A percentile compares a stretch with the other conserved stretches of the same genome.
phyloP scores from a whole-genome alignment of 371 early-diverging fungal species.

The Blakeslea trispora region DNA sequence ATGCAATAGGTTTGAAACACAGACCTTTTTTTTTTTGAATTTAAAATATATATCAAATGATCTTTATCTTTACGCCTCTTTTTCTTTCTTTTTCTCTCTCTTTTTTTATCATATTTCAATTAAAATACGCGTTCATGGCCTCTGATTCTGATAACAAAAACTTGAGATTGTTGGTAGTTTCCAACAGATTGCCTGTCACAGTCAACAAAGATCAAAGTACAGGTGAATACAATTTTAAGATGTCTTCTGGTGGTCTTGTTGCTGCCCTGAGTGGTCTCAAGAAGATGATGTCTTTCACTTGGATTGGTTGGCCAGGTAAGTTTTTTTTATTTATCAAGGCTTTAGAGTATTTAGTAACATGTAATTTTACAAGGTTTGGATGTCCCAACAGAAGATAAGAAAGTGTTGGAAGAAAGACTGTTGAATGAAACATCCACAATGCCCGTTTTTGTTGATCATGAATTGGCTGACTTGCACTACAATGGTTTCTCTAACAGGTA shows the following conservation, averaged over 20 bases:
- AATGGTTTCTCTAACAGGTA: slow-evolving; percentile 98
- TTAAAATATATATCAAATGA: slow-evolving; percentile 8
- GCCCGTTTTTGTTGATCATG: slow-evolving; percentile 96
- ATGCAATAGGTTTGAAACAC: slow-evolving; percentile 6
- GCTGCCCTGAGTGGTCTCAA: slow-evolving; percentile 95
- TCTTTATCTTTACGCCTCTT: slow-evolving; percentile 9
- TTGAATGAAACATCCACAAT: slow-evolving; percentile 84
- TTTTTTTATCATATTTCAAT: slow-evolving; percentile 5
- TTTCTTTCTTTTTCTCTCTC: slow-evolving; percentile 4
- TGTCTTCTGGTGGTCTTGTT: slow-evolving; percentile 97
- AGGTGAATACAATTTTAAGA: slow-evolving; percentile 71
- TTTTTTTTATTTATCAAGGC: slow-evolving; percentile 1
- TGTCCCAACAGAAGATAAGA: slow-evolving; percentile 83
- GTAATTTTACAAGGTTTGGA: slow-evolving; percentile 68
- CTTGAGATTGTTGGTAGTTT: slow-evolving; percentile 92
- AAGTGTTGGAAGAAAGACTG: slow-evolving; percentile 70
- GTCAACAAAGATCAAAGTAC: slow-evolving; percentile 72
- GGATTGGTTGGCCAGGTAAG: slow-evolving; percentile 99
- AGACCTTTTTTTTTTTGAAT: not conserved
- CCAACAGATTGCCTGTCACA: slow-evolving; percentile 99
- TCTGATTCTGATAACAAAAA: slow-evolving; percentile 26
- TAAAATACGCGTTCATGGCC: not conserved
- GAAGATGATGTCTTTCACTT: slow-evolving; percentile 94
- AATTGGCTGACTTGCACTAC: slow-evolving; percentile 97
- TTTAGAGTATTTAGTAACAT: no score